Evolutionary conservation across 1,139 yeast species (phyloP), one percentile per base, ranked within the genome.

Genomic region (Pichia sp.): DNA sequence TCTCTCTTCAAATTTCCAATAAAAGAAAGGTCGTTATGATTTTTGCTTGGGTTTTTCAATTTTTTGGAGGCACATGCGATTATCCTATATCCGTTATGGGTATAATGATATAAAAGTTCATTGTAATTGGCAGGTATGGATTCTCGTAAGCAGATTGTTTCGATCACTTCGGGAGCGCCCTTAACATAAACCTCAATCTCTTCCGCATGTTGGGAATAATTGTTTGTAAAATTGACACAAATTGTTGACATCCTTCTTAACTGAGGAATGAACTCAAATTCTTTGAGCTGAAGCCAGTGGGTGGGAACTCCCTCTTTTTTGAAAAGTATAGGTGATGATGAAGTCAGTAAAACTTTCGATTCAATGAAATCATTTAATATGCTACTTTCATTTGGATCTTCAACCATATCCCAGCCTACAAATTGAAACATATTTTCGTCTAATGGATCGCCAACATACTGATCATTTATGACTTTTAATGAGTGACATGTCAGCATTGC

Each of bases 131-230:
- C 65, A 0, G 99, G 99, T 44, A 95, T 69, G 0, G 91, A 72
- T 21, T 78, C 80, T 1, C 82, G 79, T 18, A 72, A 71, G 69
- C 99, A 93, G 41, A 93, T 81, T 28, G 83, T 86, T 37, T 77
- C 73, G 78, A 93, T 87, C n/a, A 91, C 88, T 67, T 93, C 99
- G 0, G 99, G 99, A 0, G 99, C 99, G 48, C 99, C 99, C 66
- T 93, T 93, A 13, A 95, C 87, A 65, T 80, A 85, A 0, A 87
- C 80, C 52, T 62, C 56, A 54, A 57, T 45, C 46, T 56, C 50
- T 46, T 56, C 48, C 6, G 58, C 53, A 19, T 51, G 53, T 50
- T 65, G 63, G 40, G 65, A 66, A 8, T 74, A 69, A 13, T 23
- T n/a, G 3, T n/a, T 21, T 13, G 40, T 39, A 13, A 50, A 47